Base-by-base conservation (phyloP, 2,329 filamentous ascomycete genomes). In the Hypoxylon sp. region DNA sequence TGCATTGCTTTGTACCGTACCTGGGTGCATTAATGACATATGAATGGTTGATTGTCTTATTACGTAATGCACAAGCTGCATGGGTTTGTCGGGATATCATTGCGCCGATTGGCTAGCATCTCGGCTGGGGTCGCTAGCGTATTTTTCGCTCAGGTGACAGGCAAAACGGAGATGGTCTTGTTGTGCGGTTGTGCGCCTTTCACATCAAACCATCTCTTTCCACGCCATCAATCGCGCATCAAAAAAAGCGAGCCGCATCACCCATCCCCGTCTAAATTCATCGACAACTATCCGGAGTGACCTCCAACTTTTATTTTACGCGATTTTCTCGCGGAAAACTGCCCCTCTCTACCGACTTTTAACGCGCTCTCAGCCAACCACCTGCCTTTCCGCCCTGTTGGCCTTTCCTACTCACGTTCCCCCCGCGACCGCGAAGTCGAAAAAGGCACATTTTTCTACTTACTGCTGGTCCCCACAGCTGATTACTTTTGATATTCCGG, bases 181-280 rank as follows among this genome's bases (percentile, higher is more conserved):
- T 72, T 73, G 64, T 70, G 69, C 72, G 73, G 75, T 76, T 76
- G 75, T 76, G 75, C 75, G 75, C 75, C 75, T 75, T 76, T 74
- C 73, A 73, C 73, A 75, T 73, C 73, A 76, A 76, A 75, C 75
- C 75, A 76, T 73, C 74, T 75, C 73, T 73, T 74, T 75, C 75
- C 76, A 78, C 81, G 80, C 81, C 81, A 82, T 80, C 81, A 80
- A 81, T 80, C 85, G 85, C 86, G 85, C 85, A 88, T 87, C 85
- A 74, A 76, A 80, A 84, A 86, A 86, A 86, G 84, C 74, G 75
- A 78, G 75, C 76, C 76, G 75, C 75, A 86, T 86, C 85, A 82
- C 84, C 84, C 84, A 82, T 85, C 83, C 84, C 80, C 83, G 82
- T 84, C 82, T 82, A 83, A 83, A 84, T 84, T 80, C 85, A 88